Base-by-base conservation (phyloP, 805 yeast genomes). In the Blastobotrys peoriensis region DNA sequence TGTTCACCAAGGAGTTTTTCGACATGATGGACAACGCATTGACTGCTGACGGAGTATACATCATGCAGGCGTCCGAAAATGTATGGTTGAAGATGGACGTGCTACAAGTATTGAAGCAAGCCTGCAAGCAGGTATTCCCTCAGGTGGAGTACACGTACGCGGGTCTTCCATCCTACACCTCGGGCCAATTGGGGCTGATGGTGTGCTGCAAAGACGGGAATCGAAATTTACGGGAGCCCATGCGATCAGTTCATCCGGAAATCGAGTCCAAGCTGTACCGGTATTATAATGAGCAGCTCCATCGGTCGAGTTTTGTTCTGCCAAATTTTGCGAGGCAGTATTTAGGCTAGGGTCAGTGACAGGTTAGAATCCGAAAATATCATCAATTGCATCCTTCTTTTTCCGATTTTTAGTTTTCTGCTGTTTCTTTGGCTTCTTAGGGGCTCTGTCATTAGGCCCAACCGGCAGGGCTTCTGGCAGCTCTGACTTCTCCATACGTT, bases 161-260 rank as follows among this genome's bases (percentile, higher is more conserved):
- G 46, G 78, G 91, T 61, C 86, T 89, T 54, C 98, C 98, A 61
- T 89, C 98, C 45, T 91, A 91, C 62, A 95, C 98, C 52, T 81
- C 96, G n/a, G 98, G 98, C 53, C 94, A 88, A 64, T 81, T 91
- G 59, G 98, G 98, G n/a, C 85, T 93, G 68, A 86, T 91, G 96
- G 87, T 91, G 50, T 89, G 97, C 66, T 76, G 83, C 50, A 91
- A 88, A 70, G 83, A 84, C 61, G 62, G 75, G 5, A 56, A 65
- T 17, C 78, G 79, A 35, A 70, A 83, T 49, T 83, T 89, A 45
- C 73, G 67, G 55, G 70, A 64, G 50, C 96, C 98, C 40, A 51
- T 75, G 48, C 78, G 96, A 65, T 68, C 72, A 27, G 67, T 84
- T 64, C 63, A 76, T 38, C 75, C 70, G 34, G 81, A 75, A 46